Conservation (phyloP, 169 alveolate species). For the Cryptosporidium ubiquitum region DNA sequence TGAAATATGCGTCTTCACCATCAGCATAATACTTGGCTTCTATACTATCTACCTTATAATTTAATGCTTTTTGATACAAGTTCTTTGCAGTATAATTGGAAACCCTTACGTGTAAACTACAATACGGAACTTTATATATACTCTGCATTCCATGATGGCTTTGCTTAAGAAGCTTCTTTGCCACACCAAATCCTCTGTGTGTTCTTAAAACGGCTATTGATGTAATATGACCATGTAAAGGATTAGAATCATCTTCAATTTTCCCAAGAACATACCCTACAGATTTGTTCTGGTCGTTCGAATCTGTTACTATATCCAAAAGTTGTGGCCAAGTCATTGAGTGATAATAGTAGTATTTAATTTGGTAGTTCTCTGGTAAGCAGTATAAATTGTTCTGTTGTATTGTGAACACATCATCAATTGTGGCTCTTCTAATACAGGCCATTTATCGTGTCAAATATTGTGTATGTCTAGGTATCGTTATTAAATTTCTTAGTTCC, state of each 20-base stretch:
- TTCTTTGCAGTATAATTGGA: slow-evolving; percentile 87
- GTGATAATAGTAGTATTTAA: slow-evolving; percentile 95
- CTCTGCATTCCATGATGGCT: slow-evolving; percentile 82
- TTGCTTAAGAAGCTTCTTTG: slow-evolving; percentile 80
- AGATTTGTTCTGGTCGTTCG: slow-evolving; percentile 82
- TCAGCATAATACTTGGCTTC: slow-evolving; percentile 90
- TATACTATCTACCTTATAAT: slow-evolving; percentile 81
- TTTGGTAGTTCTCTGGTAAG: slow-evolving; percentile 93
- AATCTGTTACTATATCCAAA: slow-evolving; percentile 81
- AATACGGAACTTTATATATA: slow-evolving; percentile 82
- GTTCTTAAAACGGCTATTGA: slow-evolving; percentile 87
- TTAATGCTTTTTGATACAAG: slow-evolving; percentile 83
- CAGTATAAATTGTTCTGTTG: slow-evolving; percentile 87
- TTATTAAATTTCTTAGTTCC: neutral
- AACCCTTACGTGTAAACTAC: slow-evolving; percentile 87
- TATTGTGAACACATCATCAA: slow-evolving; percentile 83
- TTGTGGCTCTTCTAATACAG: slow-evolving; percentile 85
- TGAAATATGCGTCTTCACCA: slow-evolving; percentile 89
- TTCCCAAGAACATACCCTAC: slow-evolving; percentile 89
- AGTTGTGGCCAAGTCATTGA: slow-evolving; percentile 94
- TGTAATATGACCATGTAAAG: slow-evolving; percentile 88
- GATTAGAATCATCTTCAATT: slow-evolving; percentile 79
- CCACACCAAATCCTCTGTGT: slow-evolving; percentile 88
- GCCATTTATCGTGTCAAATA: slow-evolving; percentile 77
- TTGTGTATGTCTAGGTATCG: neutral